phyloP scores from a whole-genome alignment of 768 basidiomycete species.

The Sporobolomyces phaffii region DNA sequence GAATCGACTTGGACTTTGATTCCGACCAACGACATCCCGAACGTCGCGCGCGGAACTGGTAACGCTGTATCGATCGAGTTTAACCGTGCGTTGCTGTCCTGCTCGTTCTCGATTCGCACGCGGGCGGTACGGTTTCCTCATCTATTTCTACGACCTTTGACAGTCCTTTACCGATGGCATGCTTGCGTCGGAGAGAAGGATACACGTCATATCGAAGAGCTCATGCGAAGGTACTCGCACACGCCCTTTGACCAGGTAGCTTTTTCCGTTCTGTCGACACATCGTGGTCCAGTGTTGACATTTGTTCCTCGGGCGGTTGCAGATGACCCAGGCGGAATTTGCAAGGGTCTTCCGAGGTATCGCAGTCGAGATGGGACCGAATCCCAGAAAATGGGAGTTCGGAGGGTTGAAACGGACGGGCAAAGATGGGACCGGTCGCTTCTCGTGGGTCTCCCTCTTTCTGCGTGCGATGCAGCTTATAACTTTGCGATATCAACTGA shows the following conservation, averaged over 20 bases:
- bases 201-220: conserved; percentile 46
- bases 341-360: neutral
- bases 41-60: conserved; percentile 14
- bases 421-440: conserved; percentile 1
- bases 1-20: conserved; percentile 23
- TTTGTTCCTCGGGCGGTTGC: too few species aligned
- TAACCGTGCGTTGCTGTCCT: conserved; percentile 1
- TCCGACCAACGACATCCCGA: conserved; percentile 15
- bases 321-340: conserved; percentile 24
- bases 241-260: conserved; percentile 19
- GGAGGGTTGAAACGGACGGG: conserved; percentile 11
- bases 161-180: conserved; percentile 42
- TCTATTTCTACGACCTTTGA: too few species aligned
- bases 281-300: too few species aligned
- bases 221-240: conserved; percentile 49
- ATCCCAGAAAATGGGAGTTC: conserved; percentile 7
- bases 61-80: conserved; percentile 34
- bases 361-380: conserved; percentile 1
- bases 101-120: too few species aligned
- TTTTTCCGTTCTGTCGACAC: too few species aligned
- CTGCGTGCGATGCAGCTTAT: neutral
- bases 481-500: neutral
- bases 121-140: too few species aligned
- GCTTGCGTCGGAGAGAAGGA: conserved; percentile 44
- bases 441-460: neutral